Conservation (phyloP, 345 rosid species). For the Luvunga scandens region DNA sequence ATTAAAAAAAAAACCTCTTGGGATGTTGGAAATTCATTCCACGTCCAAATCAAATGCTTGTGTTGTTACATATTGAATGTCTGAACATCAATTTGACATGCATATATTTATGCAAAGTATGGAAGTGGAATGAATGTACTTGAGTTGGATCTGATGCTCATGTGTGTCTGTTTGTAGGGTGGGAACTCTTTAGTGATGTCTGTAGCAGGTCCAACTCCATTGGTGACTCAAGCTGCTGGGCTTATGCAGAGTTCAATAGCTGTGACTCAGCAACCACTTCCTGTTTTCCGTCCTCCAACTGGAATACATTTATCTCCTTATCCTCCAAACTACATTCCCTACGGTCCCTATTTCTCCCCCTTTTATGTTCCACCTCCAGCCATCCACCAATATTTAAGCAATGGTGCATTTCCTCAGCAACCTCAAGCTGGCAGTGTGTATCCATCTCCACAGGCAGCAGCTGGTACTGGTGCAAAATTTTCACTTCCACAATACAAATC, state of each 20-base stretch:
- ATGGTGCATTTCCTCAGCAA: slow-evolving; percentile 81
- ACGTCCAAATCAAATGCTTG: background rate
- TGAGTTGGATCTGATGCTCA: slow-evolving; percentile 22
- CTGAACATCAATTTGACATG: background rate
- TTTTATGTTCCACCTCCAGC: slow-evolving; percentile 71
- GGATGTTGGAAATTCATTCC: background rate
- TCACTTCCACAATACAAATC: slow-evolving; percentile 80
- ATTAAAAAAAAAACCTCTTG: background rate
- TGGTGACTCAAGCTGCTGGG: slow-evolving; percentile 79
- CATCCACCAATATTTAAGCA: slow-evolving; percentile 72
- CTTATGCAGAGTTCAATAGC: slow-evolving; percentile 78
- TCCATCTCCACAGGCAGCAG: slow-evolving; percentile 64
- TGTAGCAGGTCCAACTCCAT: slow-evolving; percentile 63
- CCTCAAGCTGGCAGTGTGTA: slow-evolving; percentile 74
- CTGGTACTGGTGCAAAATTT: slow-evolving; percentile 71
- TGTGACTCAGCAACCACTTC: slow-evolving; percentile 76
- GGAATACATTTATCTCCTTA: slow-evolving; percentile 81
- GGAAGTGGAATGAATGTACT: background rate
- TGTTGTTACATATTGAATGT: background rate
- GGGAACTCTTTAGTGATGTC: slow-evolving; percentile 69
- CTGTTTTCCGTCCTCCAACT: slow-evolving; percentile 82
- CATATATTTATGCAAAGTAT: background rate
- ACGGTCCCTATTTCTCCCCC: slow-evolving; percentile 74
- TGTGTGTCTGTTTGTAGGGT: slow-evolving; percentile 48
- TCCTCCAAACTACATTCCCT: slow-evolving; percentile 82